A percentile compares a stretch with the other conserved stretches of the same genome.
phyloP scores from a whole-genome alignment of 2,329 filamentous ascomycete genomes.

The Colletotrichum trifolii region DNA sequence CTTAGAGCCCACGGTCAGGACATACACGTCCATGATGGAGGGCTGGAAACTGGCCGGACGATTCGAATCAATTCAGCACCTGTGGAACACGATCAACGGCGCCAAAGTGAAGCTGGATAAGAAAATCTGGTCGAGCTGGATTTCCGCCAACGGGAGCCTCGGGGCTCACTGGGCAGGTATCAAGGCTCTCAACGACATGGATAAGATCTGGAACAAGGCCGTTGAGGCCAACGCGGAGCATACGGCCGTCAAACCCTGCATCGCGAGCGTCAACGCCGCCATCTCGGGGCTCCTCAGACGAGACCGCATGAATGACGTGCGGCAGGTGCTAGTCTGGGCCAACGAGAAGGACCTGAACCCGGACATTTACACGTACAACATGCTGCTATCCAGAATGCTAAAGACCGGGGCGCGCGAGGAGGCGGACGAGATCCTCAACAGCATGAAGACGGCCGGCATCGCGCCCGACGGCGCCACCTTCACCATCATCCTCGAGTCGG shows the following conservation, averaged over 20 bases:
- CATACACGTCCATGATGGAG: constrained; percentile 79
- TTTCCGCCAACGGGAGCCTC: constrained; percentile 72
- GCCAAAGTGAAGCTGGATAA: constrained; percentile 71
- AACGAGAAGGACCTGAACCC: constrained; percentile 64
- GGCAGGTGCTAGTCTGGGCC: constrained; percentile 69
- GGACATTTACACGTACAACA: constrained; percentile 74
- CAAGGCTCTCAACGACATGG: constrained; percentile 74
- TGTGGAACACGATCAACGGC: constrained; percentile 73
- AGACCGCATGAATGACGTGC: constrained; percentile 60
- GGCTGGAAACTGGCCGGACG: constrained; percentile 74
- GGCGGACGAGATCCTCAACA: constrained; percentile 62
- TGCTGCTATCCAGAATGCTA: constrained; percentile 71
- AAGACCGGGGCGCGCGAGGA: constrained; percentile 58
- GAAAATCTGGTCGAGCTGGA: constrained; percentile 75
- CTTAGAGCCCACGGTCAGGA: constrained; percentile 68
- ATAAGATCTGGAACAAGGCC: constrained; percentile 64
- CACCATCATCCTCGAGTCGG: constrained; percentile 75
- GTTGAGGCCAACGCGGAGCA: constrained; percentile 42
- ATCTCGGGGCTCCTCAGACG: constrained; percentile 69
- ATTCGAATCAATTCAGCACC: constrained; percentile 66
- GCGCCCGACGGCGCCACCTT: constrained; percentile 76
- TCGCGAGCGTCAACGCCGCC: constrained; percentile 76
- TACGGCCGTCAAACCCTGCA: constrained; percentile 66
- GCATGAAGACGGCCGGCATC: constrained; percentile 68
- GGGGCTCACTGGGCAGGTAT: constrained; percentile 68